Conservation (phyloP, 2,329 filamentous ascomycete species). For the Venturia oleaginea region DNA sequence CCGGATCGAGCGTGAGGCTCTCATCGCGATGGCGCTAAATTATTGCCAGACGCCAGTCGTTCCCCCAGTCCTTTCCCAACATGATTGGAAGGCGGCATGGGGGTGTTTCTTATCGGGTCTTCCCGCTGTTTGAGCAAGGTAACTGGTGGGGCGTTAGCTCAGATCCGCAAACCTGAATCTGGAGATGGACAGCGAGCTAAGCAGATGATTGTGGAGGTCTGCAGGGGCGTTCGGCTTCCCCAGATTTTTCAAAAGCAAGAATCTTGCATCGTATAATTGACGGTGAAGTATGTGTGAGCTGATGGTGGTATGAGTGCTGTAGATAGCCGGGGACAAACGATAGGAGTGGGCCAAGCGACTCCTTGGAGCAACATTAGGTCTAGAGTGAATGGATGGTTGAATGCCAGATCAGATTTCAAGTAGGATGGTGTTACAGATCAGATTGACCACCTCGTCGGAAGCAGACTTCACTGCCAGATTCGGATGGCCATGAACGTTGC, state of each 20-base stretch:
- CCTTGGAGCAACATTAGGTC: not conserved
- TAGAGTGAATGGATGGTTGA: not conserved
- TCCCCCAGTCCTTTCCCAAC: not conserved
- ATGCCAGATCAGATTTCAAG: not conserved
- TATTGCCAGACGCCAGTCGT: not conserved
- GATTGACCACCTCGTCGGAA: not conserved
- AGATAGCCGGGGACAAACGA: not conserved
- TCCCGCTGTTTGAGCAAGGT: not conserved
- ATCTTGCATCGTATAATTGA: not conserved
- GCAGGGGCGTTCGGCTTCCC: not conserved
- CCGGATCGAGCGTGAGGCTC: not conserved
- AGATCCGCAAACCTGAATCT: constrained; percentile 2
- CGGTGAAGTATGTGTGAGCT: not conserved
- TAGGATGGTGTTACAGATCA: not conserved
- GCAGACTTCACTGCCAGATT: not conserved
- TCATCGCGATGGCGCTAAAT: not conserved
- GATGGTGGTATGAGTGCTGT: not conserved
- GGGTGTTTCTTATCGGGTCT: not conserved
- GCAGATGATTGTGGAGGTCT: constrained; percentile 1
- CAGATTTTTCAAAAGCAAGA: not conserved
- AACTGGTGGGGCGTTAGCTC: not conserved
- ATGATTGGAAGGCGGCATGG: not conserved
- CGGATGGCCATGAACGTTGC: not conserved
- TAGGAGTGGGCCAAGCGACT: too few species aligned
- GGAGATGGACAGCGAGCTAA: not conserved